Evolutionary conservation across 1,139 yeast genomes (phyloP).

Genomic region (Wickerhamiella infanticola): DNA sequence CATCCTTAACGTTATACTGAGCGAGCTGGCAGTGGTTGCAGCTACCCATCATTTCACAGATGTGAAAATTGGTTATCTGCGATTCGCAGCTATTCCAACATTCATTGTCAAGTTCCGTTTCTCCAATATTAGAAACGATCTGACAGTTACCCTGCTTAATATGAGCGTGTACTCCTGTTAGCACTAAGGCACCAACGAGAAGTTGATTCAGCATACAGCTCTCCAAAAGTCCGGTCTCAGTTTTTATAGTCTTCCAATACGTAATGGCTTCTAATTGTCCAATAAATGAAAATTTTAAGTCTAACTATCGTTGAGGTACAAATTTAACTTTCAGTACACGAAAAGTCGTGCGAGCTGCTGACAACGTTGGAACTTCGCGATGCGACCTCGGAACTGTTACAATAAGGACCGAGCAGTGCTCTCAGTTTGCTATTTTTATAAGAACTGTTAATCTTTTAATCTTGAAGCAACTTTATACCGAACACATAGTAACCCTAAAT

Average conservation of each 20-base stretch:
- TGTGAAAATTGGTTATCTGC: conserved; percentile 9
- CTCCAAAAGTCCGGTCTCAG: background rate
- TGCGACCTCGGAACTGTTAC: no score
- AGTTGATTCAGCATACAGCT: background rate
- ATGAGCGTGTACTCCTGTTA: conserved; percentile 2
- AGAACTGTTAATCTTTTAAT: no score
- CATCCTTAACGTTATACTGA: conserved; percentile 4
- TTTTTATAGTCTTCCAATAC: background rate
- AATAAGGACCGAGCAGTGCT: no score
- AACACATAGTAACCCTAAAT: no score
- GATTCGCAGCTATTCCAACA: conserved; percentile 12
- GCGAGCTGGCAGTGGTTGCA: conserved; percentile 5
- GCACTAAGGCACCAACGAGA: background rate
- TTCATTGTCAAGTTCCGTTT: conserved; percentile 6
- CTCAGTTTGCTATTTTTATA: no score
- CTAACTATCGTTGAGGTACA: background rate
- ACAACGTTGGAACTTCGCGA: no score
- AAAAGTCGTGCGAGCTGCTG: no score
- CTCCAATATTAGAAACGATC: background rate
- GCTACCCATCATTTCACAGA: conserved; percentile 7
- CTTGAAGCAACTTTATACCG: no score
- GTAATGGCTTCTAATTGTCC: background rate
- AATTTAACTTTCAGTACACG: background rate
- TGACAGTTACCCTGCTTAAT: background rate
- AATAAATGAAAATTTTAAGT: background rate